Evolutionary conservation across 164 flowering plant genomes (phyloP).

Genomic region (Malania oleifera): DNA sequence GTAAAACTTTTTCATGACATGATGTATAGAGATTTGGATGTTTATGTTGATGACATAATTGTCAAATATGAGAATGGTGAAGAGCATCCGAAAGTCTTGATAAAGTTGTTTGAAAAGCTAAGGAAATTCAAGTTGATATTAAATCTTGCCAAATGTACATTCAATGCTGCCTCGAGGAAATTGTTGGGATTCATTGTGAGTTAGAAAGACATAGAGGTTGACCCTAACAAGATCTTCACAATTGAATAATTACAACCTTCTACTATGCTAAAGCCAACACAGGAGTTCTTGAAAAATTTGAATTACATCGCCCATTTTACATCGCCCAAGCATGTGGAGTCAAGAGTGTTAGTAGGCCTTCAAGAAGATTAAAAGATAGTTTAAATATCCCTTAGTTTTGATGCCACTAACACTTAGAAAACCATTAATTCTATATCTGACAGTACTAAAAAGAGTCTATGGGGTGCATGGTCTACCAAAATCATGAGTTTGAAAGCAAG

Average conservation of each 20-base stretch:
- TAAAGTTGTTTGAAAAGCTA: background rate
- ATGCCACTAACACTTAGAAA: background rate
- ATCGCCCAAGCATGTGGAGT: background rate
- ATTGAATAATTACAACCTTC: background rate
- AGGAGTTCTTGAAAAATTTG: background rate
- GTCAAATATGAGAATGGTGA: background rate
- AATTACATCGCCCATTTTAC: background rate
- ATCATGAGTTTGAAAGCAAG: background rate
- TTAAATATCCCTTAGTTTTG: background rate
- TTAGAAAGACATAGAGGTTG: background rate
- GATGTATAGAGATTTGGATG: background rate
- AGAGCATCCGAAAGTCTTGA: background rate
- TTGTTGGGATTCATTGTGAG: constrained; percentile 4
- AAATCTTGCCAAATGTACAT: background rate
- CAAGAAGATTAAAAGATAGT: background rate
- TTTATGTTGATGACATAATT: constrained; percentile 10
- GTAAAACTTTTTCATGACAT: constrained; percentile 1
- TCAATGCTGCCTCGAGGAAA: constrained; percentile 3
- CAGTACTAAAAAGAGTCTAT: background rate
- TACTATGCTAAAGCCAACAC: background rate
- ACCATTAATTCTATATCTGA: constrained; percentile 1
- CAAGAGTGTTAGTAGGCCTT: constrained; percentile 1
- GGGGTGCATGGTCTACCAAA: constrained; percentile 1
- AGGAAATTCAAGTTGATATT: background rate
- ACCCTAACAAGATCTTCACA: background rate